A percentile compares a stretch with the other conserved stretches of the same genome.
These are phyloP conservation scores for Trichoderma breve DNA, from an alignment of 2,329 filamentous ascomycete species.

Conservation along the genomic window DNA sequence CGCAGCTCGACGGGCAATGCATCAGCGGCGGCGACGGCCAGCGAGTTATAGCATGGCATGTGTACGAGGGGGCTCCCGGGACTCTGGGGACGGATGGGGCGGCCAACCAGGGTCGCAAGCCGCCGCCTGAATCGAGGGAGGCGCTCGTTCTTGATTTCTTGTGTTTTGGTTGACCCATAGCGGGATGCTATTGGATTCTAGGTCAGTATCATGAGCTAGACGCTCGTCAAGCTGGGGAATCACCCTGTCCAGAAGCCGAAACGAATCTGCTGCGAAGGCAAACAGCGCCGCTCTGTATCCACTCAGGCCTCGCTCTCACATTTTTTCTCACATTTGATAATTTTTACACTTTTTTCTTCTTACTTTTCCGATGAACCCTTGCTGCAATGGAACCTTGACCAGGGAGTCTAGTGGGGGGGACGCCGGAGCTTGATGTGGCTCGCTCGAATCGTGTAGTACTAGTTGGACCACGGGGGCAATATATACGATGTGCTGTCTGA, in stretches of 20 bases:
- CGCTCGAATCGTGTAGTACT: constrained; percentile 14
- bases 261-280: constrained; percentile 9
- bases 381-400: constrained; percentile 14
- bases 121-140: neutral
- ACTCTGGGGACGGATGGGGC: constrained; percentile 16
- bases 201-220: neutral
- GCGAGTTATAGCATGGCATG: constrained; percentile 19
- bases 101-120: neutral
- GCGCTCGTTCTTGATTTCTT: neutral
- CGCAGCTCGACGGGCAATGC: constrained; percentile 14
- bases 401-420: neutral
- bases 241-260: constrained; percentile 2
- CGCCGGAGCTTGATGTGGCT: constrained; percentile 13
- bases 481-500: constrained; percentile 11
- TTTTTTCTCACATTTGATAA: neutral
- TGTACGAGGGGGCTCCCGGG: constrained; percentile 15
- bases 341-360: neutral
- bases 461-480: constrained; percentile 11
- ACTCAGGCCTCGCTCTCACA: neutral
- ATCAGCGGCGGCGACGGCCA: constrained; percentile 14
- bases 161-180: neutral
- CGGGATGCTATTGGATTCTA: constrained; percentile 5
- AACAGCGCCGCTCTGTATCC: neutral
- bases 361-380: constrained; percentile 16
- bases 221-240: neutral